Base-by-base conservation (phyloP, 2,329 filamentous ascomycete species). In the Calonectria montana region DNA sequence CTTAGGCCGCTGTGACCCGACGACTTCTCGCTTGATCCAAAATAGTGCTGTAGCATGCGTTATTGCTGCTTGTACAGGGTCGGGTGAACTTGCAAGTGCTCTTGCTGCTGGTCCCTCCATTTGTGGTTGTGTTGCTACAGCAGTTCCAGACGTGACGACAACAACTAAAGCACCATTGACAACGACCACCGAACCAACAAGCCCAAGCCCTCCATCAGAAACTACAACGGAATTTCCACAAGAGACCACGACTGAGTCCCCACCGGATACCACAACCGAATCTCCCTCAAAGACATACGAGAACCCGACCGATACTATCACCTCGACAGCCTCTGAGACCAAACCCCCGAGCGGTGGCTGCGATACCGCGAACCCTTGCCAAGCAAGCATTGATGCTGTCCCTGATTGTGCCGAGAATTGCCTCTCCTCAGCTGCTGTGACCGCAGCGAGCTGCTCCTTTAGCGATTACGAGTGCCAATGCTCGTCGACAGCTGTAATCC, bases 381-480 rank as follows among this genome's bases (percentile, higher is more conserved):
- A 80, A 50, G 63, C 70, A 35, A 74, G 71, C 48, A 77, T 61
- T 25, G 77, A 80, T 53, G 77, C 76, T 10, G 75, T 81, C 1
- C 72, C 75, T 16, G 23, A 47, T 13, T 81, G 79, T 63, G 79
- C 76, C 23, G 73, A 70, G 15, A 41, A 55, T 2, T 81, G 79
- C 70, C 78, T 81, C 66, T 57, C 69, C 23, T 79, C 77, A 16
- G 79, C 79, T 4, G 80, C 78, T 4, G 73, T 74, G 18, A 74
- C 75, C 7, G 69, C 69, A 6, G 77, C 74, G 7, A 62, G 64
- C 29, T 81, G 80, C 39, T 70, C 65, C 9, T 69, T 73, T 12
- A 64, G 39, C 9, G 77, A 81, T 71, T 79, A 71, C 61, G 72
- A 70, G 18, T 81, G 80, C 61, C 75, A 78, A 48, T 81, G 80